Conservation (phyloP, 345 rosid species). For the Orychophragmus violaceus region DNA sequence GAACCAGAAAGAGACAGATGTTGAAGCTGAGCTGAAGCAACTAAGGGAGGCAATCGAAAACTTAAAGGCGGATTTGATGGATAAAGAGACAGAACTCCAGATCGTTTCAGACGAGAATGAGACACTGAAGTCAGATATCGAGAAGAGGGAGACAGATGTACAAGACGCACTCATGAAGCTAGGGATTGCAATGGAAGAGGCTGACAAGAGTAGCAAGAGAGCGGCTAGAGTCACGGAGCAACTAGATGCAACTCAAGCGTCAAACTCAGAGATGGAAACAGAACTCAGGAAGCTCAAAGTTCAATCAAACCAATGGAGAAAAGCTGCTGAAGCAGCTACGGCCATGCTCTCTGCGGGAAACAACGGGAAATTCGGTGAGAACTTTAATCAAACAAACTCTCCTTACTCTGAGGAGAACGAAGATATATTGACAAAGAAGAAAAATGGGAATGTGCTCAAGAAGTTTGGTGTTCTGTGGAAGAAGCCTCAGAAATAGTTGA, state of each 20-base stretch:
- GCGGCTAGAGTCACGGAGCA: slow-evolving; percentile 64
- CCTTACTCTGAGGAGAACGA: slow-evolving; percentile 68
- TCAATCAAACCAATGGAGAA: slow-evolving; percentile 97
- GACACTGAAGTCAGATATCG: slow-evolving; percentile 46
- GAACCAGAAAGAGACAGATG: slow-evolving; percentile 26
- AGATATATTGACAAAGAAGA: slow-evolving; percentile 80
- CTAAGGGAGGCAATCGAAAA: slow-evolving; percentile 43
- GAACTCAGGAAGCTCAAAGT: slow-evolving; percentile 88
- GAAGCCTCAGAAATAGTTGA: slow-evolving; percentile 69
- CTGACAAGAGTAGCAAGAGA: slow-evolving; percentile 65
- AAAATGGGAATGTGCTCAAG: slow-evolving; percentile 87
- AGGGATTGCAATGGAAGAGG: slow-evolving; percentile 68
- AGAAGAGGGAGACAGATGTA: slow-evolving; percentile 49
- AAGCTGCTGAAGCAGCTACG: slow-evolving; percentile 97
- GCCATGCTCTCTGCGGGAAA: slow-evolving; percentile 80
- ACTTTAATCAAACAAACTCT: slow-evolving; percentile 39
- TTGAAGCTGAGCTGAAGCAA: slow-evolving; percentile 40
- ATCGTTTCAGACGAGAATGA: slow-evolving; percentile 61
- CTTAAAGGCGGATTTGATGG: slow-evolving; percentile 60
- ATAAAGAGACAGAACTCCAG: slow-evolving; percentile 72
- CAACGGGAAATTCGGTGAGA: slow-evolving; percentile 63
- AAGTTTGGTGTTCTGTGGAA: slow-evolving; percentile 96
- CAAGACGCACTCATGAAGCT: slow-evolving; percentile 65
- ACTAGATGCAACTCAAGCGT: slow-evolving; percentile 72
- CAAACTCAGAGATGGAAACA: slow-evolving; percentile 61